Conservation (phyloP, 2,329 filamentous ascomycete species). For the Alternaria sp. region DNA sequence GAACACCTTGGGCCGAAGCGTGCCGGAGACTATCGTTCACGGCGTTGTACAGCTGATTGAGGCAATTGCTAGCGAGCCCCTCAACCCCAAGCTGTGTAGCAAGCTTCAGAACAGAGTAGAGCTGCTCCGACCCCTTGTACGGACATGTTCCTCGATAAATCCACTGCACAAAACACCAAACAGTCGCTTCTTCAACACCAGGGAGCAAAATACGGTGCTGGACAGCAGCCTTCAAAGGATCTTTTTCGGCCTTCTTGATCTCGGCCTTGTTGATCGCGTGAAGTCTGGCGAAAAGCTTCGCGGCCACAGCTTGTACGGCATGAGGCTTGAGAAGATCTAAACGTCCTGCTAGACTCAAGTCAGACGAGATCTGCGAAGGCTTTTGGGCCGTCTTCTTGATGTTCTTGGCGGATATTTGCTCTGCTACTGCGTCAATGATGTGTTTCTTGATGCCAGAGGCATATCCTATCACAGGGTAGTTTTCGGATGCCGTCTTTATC, state of each 20-base stretch:
- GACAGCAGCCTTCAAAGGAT: constrained; percentile 25
- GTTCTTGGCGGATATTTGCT: constrained; percentile 16
- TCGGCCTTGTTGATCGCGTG: constrained; percentile 21
- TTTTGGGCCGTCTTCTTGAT: neutral
- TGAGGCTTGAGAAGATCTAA: constrained; percentile 22
- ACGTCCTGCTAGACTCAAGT: constrained; percentile 1
- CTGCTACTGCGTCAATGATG: constrained; percentile 10
- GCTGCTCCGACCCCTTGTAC: constrained; percentile 18
- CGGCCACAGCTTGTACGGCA: constrained; percentile 17
- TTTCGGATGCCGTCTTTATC: neutral
- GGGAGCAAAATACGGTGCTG: constrained; percentile 31
- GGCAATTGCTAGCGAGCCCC: constrained; percentile 25
- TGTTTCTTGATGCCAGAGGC: neutral
- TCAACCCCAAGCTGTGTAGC: constrained; percentile 25
- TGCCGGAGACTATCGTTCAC: constrained; percentile 13
- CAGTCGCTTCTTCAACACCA: constrained; percentile 7
- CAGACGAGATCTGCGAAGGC: neutral
- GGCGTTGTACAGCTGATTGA: constrained; percentile 18
- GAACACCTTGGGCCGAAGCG: constrained; percentile 9
- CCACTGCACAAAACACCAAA: constrained; percentile 33
- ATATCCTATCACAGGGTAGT: constrained; percentile 9
- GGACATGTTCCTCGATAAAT: constrained; percentile 19
- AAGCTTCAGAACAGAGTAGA: constrained; percentile 28
- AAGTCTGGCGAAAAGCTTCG: constrained; percentile 11
- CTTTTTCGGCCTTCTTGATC: constrained; percentile 5